phyloP scores from a whole-genome alignment of 2,329 filamentous ascomycete species.

The Cordyceps militaris region DNA sequence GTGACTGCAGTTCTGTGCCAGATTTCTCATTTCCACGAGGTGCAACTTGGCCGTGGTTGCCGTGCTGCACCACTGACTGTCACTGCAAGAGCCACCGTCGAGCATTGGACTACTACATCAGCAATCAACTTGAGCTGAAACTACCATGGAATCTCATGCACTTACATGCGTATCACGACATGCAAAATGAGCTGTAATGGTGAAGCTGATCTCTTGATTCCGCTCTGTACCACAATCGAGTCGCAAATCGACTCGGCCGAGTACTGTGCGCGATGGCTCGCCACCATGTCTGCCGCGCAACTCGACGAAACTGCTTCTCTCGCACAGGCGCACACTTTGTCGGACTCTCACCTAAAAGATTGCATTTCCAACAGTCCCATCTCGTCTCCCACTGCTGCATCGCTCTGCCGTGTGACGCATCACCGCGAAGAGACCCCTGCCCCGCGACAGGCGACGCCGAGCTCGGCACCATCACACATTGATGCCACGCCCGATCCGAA shows the following conservation, averaged over 20 bases:
- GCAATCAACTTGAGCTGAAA: not conserved
- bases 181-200: not conserved
- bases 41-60: not conserved
- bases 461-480: not conserved
- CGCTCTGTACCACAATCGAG: too few species aligned
- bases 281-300: not conserved
- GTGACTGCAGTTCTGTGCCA: not conserved
- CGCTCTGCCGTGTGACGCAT: not conserved
- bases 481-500: not conserved
- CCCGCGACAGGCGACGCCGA: not conserved
- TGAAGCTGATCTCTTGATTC: not conserved
- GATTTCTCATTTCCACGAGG: not conserved
- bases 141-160: not conserved
- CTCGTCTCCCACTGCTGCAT: not conserved
- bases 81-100: conserved; percentile 2
- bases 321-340: not conserved
- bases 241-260: too few species aligned
- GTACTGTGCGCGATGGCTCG: conserved; percentile 6
- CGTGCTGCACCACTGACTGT: not conserved
- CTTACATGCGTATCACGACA: not conserved
- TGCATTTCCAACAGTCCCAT: not conserved
- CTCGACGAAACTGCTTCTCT: not conserved
- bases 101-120: not conserved
- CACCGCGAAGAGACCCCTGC: not conserved
- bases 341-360: not conserved